These are phyloP conservation scores for Galerina sulciceps DNA, from an alignment of 768 basidiomycete genomes.

Conservation along the genomic window DNA sequence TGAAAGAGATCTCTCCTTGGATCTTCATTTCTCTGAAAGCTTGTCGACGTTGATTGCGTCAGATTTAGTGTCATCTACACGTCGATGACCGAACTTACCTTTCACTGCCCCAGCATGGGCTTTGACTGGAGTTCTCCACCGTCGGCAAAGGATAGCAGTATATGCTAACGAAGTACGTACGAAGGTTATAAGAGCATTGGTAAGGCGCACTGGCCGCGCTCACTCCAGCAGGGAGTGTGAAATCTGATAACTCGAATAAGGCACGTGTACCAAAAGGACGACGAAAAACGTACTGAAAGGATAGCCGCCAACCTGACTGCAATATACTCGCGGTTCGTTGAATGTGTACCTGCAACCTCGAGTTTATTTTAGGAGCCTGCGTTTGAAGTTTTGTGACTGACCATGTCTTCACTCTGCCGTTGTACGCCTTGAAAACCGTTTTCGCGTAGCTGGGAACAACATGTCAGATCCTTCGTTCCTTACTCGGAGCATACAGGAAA, in stretches of 20 bases:
- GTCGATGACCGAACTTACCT: conserved; percentile 27
- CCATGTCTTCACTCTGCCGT: conserved; percentile 54
- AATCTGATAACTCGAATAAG: conserved; percentile 28
- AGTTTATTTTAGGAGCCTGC: background rate
- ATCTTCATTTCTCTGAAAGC: conserved; percentile 52
- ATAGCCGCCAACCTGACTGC: conserved; percentile 38
- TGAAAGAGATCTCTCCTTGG: conserved; percentile 57
- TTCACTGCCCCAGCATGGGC: conserved; percentile 56
- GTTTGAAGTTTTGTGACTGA: conserved; percentile 11
- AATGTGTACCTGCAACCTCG: conserved; percentile 50
- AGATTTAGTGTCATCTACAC: background rate
- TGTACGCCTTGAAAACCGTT: conserved; percentile 52
- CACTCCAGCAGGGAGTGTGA: conserved; percentile 43
- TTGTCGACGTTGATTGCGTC: conserved; percentile 14
- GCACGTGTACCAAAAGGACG: background rate
- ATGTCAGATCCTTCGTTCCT: background rate
- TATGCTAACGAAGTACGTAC: conserved; percentile 27
- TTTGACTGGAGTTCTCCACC: conserved; percentile 32
- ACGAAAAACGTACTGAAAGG: conserved; percentile 39
- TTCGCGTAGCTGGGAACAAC: conserved; percentile 45
- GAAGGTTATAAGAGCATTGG: conserved; percentile 46
- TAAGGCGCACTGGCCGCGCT: conserved; percentile 48
- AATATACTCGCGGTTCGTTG: conserved; percentile 53
- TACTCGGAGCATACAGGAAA: no score
- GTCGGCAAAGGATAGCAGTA: no score